Base-by-base conservation (phyloP, 352 stramenopile genomes). In the Pythium sp. region DNA sequence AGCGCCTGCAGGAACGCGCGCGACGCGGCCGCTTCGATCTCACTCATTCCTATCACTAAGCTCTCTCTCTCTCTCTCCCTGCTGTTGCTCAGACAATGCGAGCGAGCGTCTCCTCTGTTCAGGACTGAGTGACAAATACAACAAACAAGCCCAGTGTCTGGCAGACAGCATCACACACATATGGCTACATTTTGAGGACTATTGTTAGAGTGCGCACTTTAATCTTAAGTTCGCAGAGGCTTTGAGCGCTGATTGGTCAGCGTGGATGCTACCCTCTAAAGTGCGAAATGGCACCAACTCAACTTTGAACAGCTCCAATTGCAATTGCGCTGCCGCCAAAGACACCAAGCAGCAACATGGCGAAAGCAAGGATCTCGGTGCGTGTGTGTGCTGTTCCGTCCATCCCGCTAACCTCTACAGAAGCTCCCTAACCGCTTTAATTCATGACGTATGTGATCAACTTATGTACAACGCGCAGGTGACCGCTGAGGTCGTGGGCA, bases 401-500 rank as follows among this genome's bases (percentile, higher is more conserved):
- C 11, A 12, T 43, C 12, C 14, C 30, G 38, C 43, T 26, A 24
- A 3, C 12, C 18, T 32, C 6, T 26, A 26, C 24, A 0, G 24
- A 26, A 26, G 24, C 24, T 26, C 24, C 24, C 24, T 26, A 26
- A 26, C 24, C 24, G 24, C 24, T 26, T 26, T 26, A 26, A 26
- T 26, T 26, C 24, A 26, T 26, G 24, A 26, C 24, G 24, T 26
- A 26, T 26, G 24, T 26, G 24, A 26, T 26, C 24, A 26, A 26
- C 24, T 26, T 26, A 26, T 1, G 24, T 26, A 26, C 24, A 26
- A 26, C 24, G 24, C 24, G 24, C 24, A 89, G 77, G 71, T 90
- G 63, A 79, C 73, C 3, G 82, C 75, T 0, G 80, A 91, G 55
- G 79, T 92, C 22, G 68, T 92, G 3, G 84, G 84, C 60, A 84